Evolutionary conservation across 371 early-diverging fungal species (phyloP), one percentile per base, ranked within the genome.

Genomic region (Mucor indicus): DNA sequence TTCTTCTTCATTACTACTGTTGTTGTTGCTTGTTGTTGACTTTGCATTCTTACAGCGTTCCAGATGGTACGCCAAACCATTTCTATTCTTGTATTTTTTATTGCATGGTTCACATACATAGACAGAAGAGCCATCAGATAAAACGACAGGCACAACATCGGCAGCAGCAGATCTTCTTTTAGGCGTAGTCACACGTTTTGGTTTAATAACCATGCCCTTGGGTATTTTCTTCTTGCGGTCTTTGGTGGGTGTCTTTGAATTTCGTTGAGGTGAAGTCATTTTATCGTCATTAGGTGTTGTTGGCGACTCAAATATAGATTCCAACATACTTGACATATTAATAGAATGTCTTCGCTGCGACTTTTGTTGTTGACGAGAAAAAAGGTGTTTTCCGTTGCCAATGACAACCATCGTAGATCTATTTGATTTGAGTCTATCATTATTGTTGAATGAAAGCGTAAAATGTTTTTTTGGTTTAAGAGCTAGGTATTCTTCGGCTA

Each of bases 61-160:
- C 53, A 72, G 41, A 46, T 77, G 77, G 40, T 67, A 60, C 1
- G 66, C 53, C 3, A 77, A 54, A 1, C 72, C 72, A 39, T 55
- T 65, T 10, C 66, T 60, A 45, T 67, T 73, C 17, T 73, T 65
- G 38, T 71, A 75, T n/a, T 64, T 61, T 48, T 72, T 75, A 38
- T 62, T 50, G 25, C 77, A 77, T 35, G 68, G 67, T 29, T 72
- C 64, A 47, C 77, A 77, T 12, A 65, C 60, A 48, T 61, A 66
- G n/a, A 43, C 41, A 21, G 44, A 43, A 0, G 58, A 44, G 7
- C 70, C 70, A 60, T 69, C 70, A 20, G 65, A 57, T 13, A 57
- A 42, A 17, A 46, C 47, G 20, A 64, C 44, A 13, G 56, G 44
- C 9, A 37, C 31, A 8, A 55, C 38, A 38, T 53, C 50, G 22